Conservation (phyloP, 352 stramenopile species). For the Hyphochytrium catenoides region DNA sequence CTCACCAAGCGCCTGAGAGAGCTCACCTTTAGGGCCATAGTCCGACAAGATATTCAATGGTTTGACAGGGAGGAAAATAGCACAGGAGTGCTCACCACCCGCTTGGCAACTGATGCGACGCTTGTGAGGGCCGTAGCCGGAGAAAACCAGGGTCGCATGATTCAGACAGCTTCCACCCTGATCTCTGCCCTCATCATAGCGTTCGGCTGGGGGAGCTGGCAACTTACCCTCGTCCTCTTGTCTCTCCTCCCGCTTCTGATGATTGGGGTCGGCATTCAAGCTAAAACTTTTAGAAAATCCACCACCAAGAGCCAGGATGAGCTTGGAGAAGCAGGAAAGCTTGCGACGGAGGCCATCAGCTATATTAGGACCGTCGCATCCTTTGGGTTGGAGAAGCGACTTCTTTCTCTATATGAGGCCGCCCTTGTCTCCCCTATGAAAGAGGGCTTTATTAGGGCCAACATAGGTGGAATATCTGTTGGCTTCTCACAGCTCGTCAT, state of each 20-base stretch:
- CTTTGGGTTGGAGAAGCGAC: slow-evolving; percentile 4
- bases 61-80: slow-evolving; percentile 16
- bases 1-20: slow-evolving; percentile 18
- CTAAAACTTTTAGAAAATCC: no score
- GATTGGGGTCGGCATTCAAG: no score
- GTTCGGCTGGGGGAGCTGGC: slow-evolving; percentile 29
- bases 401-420: slow-evolving; percentile 9
- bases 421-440: no score
- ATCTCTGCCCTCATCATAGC: slow-evolving; percentile 29
- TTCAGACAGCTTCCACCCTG: slow-evolving; percentile 25
- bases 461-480: slow-evolving; percentile 25
- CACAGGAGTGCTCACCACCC: slow-evolving; percentile 13
- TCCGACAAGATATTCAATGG: slow-evolving; percentile 22
- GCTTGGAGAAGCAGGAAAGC: slow-evolving; percentile 2
- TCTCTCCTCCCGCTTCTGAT: slow-evolving; percentile 30
- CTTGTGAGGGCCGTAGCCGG: slow-evolving; percentile 19
- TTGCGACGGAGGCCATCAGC: slow-evolving; percentile 6
- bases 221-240: slow-evolving; percentile 35
- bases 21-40: slow-evolving; percentile 21
- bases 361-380: slow-evolving; percentile 4
- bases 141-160: slow-evolving; percentile 18
- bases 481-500: slow-evolving; percentile 40
- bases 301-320: no score
- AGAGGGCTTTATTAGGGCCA: slow-evolving; percentile 17
- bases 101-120: slow-evolving; percentile 22